Conservation (phyloP, 345 rosid species). For the Rhizophora mangle region DNA sequence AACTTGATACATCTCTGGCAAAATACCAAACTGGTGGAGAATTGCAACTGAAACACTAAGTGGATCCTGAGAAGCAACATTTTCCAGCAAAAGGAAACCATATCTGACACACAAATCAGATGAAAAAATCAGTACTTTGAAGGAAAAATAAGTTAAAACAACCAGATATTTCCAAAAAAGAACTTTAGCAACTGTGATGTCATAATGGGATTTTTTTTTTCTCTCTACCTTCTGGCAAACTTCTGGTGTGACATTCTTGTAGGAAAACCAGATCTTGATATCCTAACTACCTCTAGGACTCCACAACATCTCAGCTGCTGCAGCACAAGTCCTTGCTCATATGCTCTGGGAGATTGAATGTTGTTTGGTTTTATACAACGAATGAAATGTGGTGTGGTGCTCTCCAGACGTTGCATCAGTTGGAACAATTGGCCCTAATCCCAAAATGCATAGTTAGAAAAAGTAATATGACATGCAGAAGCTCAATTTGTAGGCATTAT, state of each 20-base stretch:
- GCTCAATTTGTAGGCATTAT: neutral
- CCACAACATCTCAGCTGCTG: constrained; percentile 99
- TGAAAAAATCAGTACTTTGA: neutral
- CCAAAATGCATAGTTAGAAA: constrained; percentile 8
- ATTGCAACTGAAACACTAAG: constrained; percentile 96
- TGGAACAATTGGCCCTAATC: constrained; percentile 88
- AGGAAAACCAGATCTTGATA: constrained; percentile 96
- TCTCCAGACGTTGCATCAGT: constrained; percentile 91
- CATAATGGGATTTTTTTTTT: neutral
- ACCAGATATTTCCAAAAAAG: neutral
- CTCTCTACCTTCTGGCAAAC: constrained; percentile 75
- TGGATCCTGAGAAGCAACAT: constrained; percentile 78
- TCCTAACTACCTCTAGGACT: constrained; percentile 95
- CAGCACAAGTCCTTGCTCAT: constrained; percentile 84
- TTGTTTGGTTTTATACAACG: constrained; percentile 98
- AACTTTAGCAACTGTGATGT: neutral
- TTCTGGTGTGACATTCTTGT: constrained; percentile 96
- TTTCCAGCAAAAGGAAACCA: constrained; percentile 89
- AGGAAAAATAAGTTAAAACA: neutral
- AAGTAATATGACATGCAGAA: constrained; percentile 10
- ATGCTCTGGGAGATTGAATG: constrained; percentile 78
- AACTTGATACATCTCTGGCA: constrained; percentile 99
- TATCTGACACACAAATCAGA: constrained; percentile 51
- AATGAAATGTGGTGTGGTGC: constrained; percentile 93
- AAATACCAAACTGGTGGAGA: constrained; percentile 92